Percentiles rank a stretch among this genome's conserved stretches.
Evolutionary conservation across 495 filamentous ascomycete genomes (phyloP).

Genomic region (Penicillium goetzii): DNA sequence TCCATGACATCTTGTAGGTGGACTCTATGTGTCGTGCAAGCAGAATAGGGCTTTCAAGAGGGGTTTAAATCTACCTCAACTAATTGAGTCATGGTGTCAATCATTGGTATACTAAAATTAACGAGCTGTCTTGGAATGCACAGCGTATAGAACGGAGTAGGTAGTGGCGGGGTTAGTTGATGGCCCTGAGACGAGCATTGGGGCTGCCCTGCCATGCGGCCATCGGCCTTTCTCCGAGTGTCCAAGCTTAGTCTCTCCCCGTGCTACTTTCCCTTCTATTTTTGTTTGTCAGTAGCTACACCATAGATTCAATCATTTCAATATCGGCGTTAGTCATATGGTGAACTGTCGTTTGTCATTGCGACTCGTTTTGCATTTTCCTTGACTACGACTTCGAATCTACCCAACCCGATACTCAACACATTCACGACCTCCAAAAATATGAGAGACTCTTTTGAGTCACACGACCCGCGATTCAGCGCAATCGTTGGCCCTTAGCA

Average conservation of each 20-base stretch:
- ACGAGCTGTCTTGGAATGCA: not conserved
- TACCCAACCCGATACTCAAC: no score
- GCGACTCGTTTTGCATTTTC: no score
- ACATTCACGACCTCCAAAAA: no score
- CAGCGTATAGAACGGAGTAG: not conserved
- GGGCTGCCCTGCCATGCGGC: no score
- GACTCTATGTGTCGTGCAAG: no score
- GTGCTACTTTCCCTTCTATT: not conserved
- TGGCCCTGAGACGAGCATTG: not conserved
- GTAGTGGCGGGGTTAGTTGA: not conserved
- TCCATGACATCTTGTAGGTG: no score
- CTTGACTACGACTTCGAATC: no score
- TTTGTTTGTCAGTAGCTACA: not conserved
- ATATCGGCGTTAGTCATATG: not conserved
- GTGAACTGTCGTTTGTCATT: not conserved
- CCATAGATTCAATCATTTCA: no score
- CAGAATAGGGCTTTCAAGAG: not conserved
- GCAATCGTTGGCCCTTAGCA: no score
- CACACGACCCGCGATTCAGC: no score
- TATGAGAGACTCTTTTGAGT: no score
- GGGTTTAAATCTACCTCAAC: not conserved
- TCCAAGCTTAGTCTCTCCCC: not conserved
- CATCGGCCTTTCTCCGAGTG: not conserved
- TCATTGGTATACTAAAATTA: not conserved
- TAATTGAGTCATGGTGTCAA: not conserved